Evolutionary conservation across 805 yeast species (phyloP), one percentile per base, ranked within the genome.

Genomic region (Peterozyma xylosa): DNA sequence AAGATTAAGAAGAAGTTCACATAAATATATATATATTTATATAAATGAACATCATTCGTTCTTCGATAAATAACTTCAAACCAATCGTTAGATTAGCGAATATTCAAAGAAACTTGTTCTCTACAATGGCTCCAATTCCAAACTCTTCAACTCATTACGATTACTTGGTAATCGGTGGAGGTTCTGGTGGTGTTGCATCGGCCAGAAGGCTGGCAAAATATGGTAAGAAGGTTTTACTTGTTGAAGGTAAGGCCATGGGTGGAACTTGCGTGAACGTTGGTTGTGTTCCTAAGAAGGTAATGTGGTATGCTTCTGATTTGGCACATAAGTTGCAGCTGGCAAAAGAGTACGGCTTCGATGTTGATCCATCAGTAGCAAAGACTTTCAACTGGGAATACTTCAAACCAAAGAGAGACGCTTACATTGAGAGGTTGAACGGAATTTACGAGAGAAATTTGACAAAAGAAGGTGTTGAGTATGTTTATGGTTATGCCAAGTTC

Each of bases 181-280:
- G 99, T 11, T 88, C 96, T 33, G 99, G 98, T 39, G 99, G 99
- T 53, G 97, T 93, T 38, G 96, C 99, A n/a, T 82, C 95, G 16
- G 95, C 97, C 13, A 81, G 99, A 64, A 80, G 98, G 56, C 98
- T 99, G 11, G 96, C 98, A 33, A 74, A 79, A 30, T 79, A 90
- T 54, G 99, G 99, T 21, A 96, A 95, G 21, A 87, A 88, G 53
- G 82, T 93, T 1, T 69, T 90, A 42, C 58, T 93, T 16, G 73
- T 93, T 43, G 99, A 93, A 64, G 78, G 86, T 35, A 77, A 79
- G 42, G 82, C 72, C 50, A 74, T 93, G 66, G 99, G 99, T 47
- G 99, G 99, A 29, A 93, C 99, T 36, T 93, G 99, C 75, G 99
- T 93, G 49, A 93, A 93, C 62, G 98, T 91, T 37, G 99, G 99